A percentile compares a stretch with the other conserved stretches of the same genome.
Evolutionary conservation across 306 rosid species (phyloP).

Genomic region (Castanea crenata): DNA sequence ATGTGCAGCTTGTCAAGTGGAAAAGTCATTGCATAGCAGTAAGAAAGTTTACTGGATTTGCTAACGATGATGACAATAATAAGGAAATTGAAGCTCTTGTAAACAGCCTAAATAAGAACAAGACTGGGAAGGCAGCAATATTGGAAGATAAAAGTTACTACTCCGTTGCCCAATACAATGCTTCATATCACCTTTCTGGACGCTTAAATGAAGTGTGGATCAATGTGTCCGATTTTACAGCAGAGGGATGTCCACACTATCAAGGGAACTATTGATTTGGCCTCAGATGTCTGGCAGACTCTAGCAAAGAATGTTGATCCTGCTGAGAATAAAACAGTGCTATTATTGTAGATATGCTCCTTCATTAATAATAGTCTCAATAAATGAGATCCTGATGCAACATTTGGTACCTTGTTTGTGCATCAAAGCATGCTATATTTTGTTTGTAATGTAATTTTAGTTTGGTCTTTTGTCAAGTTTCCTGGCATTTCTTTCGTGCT

Average conservation of each 20-base stretch:
- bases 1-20: constrained; percentile 52
- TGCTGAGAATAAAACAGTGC: too few species aligned
- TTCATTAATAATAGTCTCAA: too few species aligned
- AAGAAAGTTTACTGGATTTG: constrained; percentile 66
- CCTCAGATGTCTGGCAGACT: neutral
- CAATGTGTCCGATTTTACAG: constrained; percentile 32
- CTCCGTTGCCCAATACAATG: constrained; percentile 72
- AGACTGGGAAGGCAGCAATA: constrained; percentile 5
- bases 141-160: constrained; percentile 35
- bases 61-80: constrained; percentile 45
- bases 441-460: too few species aligned
- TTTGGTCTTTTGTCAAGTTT: too few species aligned
- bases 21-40: constrained; percentile 58
- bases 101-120: constrained; percentile 39
- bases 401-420: too few species aligned
- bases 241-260: constrained; percentile 28
- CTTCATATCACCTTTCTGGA: constrained; percentile 30
- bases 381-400: too few species aligned
- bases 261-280: neutral
- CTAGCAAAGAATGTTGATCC: neutral
- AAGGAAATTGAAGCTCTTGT: constrained; percentile 49
- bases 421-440: too few species aligned
- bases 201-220: constrained; percentile 83
- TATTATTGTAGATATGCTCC: too few species aligned
- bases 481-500: too few species aligned